A percentile compares a stretch with the other conserved stretches of the same genome.
Conservation (phyloP, 345 rosid genomes). For the Trapa incisa region DNA sequence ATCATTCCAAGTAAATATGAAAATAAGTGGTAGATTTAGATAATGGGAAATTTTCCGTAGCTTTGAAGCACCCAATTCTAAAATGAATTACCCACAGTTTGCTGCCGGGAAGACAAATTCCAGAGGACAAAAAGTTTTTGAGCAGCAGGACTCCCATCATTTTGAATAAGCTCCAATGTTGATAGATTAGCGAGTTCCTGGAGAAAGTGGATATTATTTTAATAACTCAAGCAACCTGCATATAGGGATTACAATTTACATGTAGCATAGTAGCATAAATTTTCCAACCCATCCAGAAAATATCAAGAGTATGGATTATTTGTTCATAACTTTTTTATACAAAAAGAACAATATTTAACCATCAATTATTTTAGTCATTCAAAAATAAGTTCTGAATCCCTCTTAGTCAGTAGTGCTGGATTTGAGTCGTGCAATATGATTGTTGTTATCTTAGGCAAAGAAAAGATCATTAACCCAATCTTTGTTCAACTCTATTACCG, state of each 20-base stretch:
- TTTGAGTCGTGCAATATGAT: no score
- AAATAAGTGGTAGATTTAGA: no score
- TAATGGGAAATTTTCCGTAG: no score
- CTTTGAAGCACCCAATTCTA: neutral
- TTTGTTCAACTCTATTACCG: no score
- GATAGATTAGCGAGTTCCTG: slow-evolving; percentile 89
- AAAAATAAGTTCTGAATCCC: no score
- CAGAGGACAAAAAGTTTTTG: slow-evolving; percentile 70
- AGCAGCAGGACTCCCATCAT: slow-evolving; percentile 89
- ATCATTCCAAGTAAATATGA: no score
- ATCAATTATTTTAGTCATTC: no score
- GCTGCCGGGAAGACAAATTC: slow-evolving; percentile 40
- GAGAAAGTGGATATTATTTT: slow-evolving; percentile 17
- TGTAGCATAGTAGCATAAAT: neutral
- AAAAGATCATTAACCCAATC: no score
- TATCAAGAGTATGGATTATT: neutral
- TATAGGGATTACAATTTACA: neutral
- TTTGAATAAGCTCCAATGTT: slow-evolving; percentile 59
- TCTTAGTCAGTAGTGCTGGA: no score
- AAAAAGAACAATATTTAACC: no score
- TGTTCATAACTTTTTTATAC: neutral
- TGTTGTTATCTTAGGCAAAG: no score
- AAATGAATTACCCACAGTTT: slow-evolving; percentile 26
- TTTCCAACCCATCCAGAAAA: neutral
- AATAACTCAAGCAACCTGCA: neutral